Percentiles rank a stretch among this genome's conserved stretches.
Conservation (phyloP, 441 rosid species). For the Breynia disticha region DNA sequence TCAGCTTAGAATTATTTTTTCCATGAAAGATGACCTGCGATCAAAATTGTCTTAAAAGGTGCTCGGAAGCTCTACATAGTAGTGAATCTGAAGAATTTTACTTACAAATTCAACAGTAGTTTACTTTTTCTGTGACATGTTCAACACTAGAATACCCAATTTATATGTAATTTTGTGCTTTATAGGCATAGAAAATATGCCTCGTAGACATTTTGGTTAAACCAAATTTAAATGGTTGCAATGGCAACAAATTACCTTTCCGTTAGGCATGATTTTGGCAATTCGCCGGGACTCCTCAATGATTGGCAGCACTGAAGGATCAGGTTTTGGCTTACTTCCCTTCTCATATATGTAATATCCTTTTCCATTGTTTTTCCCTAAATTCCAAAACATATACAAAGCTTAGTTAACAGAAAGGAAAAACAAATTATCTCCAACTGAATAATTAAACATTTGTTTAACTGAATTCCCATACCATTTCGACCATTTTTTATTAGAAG, state of each 20-base stretch:
- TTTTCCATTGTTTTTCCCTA: slow-evolving; percentile 83
- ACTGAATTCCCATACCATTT: slow-evolving; percentile 42
- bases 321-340: slow-evolving; percentile 83
- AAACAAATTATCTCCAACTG: not conserved
- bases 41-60: too few species aligned
- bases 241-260: slow-evolving; percentile 45
- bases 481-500: slow-evolving; percentile 69
- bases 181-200: too few species aligned
- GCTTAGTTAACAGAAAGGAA: not conserved
- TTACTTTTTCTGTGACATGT: too few species aligned
- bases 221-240: not conserved
- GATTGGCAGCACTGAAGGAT: slow-evolving; percentile 54
- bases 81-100: too few species aligned
- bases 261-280: slow-evolving; percentile 73
- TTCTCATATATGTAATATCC: slow-evolving; percentile 78
- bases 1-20: too few species aligned
- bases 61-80: too few species aligned
- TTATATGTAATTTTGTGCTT: too few species aligned
- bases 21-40: too few species aligned
- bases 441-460: slow-evolving; percentile 3
- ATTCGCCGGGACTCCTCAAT: slow-evolving; percentile 61
- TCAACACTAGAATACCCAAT: too few species aligned
- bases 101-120: too few species aligned
- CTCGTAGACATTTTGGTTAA: too few species aligned
- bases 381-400: not conserved